phyloP scores from a whole-genome alignment of 2,329 filamentous ascomycete genomes.

The Mariannaea sp. region DNA sequence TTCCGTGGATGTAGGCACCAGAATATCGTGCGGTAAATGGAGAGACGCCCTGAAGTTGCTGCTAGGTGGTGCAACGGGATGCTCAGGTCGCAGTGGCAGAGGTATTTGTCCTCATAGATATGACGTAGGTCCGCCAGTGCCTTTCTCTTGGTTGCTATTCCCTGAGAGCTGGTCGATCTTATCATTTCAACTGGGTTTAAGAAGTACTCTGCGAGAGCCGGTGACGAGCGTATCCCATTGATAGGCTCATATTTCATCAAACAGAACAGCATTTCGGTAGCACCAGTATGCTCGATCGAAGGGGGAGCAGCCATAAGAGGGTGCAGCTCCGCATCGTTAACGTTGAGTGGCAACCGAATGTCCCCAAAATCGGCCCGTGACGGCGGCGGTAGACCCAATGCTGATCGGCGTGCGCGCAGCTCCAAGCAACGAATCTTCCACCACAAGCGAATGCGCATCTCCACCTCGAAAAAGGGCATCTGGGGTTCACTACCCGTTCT shows the following conservation, averaged over 20 bases:
- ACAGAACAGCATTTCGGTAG: neutral
- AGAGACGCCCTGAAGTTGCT: neutral
- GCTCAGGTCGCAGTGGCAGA: neutral
- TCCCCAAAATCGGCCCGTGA: conserved; percentile 15
- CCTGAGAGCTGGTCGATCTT: neutral
- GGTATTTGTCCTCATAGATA: neutral
- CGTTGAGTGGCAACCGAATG: conserved; percentile 11
- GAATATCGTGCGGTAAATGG: neutral
- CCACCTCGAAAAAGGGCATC: neutral
- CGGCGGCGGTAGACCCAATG: conserved; percentile 9
- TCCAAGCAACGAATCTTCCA: neutral
- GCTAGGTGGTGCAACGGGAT: neutral
- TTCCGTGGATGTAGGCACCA: neutral
- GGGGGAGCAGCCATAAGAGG: neutral
- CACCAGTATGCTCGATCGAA: neutral
- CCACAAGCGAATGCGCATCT: neutral
- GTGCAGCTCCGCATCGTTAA: conserved; percentile 17
- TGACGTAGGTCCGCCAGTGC: neutral
- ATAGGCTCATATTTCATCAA: neutral
- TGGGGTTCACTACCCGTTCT: neutral
- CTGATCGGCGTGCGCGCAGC: neutral
- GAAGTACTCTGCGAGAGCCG: too few relatives aligned
- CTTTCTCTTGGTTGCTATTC: neutral
- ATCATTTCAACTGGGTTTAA: neutral
- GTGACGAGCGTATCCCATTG: neutral